Percentiles rank a stretch among this genome's conserved stretches.
Conservation (phyloP, 2,329 filamentous ascomycete species). For the Cladosporium colombiae region DNA sequence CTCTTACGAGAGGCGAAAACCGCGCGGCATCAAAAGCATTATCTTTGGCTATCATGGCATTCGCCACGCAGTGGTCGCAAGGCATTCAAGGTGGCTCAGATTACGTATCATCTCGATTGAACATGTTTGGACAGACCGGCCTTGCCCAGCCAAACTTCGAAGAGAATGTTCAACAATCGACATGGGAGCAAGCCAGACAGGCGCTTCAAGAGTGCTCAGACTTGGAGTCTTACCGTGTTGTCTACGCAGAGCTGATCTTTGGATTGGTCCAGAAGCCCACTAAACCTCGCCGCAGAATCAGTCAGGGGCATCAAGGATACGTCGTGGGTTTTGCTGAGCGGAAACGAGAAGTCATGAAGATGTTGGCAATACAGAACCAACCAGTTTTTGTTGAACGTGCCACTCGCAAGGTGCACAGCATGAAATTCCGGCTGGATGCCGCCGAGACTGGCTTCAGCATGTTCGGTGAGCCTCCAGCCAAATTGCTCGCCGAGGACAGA, state of each 20-base stretch:
- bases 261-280: constrained; percentile 5
- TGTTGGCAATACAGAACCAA: constrained; percentile 9
- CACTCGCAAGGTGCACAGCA: constrained; percentile 9
- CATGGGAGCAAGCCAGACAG: constrained; percentile 2
- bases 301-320: neutral
- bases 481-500: neutral
- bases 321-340: neutral
- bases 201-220: constrained; percentile 9
- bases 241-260: constrained; percentile 11
- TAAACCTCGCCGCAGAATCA: neutral
- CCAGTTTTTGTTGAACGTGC: constrained; percentile 4
- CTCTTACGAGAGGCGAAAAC: neutral
- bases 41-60: constrained; percentile 11
- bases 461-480: neutral
- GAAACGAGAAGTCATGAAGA: constrained; percentile 7
- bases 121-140: neutral
- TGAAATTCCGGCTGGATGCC: constrained; percentile 11
- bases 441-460: constrained; percentile 12
- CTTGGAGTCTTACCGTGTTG: constrained; percentile 9
- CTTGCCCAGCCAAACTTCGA: neutral
- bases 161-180: constrained; percentile 1
- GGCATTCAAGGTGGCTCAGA: neutral
- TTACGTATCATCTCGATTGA: neutral
- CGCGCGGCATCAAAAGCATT: constrained; percentile 4
- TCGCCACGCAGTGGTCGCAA: constrained; percentile 13